Evolutionary conservation across 2,329 filamentous ascomycete species (phyloP).

Genomic region (Aspergillus fischeri): DNA sequence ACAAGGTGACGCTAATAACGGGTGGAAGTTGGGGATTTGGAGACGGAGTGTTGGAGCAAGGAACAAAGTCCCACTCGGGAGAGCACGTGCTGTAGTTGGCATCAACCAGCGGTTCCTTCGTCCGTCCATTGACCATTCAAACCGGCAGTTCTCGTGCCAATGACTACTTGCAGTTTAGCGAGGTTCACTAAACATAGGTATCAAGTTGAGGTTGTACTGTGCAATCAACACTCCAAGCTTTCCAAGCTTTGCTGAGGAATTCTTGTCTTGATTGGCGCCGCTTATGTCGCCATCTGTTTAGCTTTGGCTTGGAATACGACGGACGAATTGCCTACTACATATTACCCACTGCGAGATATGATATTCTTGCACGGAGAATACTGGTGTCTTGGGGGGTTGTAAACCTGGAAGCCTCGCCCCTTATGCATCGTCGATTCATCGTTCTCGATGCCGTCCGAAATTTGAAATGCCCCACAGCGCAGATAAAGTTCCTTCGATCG

Average conservation of each 20-base stretch:
- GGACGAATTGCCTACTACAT: too few relatives aligned
- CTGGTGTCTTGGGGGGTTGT: background rate
- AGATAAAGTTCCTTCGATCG: background rate
- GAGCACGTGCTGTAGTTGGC: background rate
- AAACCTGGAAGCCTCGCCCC: background rate
- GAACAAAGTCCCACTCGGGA: background rate
- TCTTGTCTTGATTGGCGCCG: background rate
- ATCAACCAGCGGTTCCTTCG: background rate
- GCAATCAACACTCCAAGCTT: background rate
- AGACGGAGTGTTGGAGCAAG: background rate
- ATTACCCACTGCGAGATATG: too few relatives aligned
- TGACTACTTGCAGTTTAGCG: background rate
- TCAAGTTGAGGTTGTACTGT: too few relatives aligned
- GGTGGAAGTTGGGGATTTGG: background rate
- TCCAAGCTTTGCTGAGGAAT: background rate
- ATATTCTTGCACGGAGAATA: too few relatives aligned
- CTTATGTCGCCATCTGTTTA: too few relatives aligned
- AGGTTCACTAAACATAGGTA: background rate
- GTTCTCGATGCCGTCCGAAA: background rate
- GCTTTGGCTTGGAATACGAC: too few relatives aligned
- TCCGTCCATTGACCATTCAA: background rate
- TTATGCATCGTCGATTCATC: background rate
- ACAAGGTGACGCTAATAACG: background rate
- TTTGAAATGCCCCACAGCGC: background rate
- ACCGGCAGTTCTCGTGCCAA: background rate